A percentile compares a stretch with the other conserved stretches of the same genome.
These are phyloP conservation scores for Rosa chinensis DNA, from an alignment of 306 rosid genomes.

Conservation along the genomic window DNA sequence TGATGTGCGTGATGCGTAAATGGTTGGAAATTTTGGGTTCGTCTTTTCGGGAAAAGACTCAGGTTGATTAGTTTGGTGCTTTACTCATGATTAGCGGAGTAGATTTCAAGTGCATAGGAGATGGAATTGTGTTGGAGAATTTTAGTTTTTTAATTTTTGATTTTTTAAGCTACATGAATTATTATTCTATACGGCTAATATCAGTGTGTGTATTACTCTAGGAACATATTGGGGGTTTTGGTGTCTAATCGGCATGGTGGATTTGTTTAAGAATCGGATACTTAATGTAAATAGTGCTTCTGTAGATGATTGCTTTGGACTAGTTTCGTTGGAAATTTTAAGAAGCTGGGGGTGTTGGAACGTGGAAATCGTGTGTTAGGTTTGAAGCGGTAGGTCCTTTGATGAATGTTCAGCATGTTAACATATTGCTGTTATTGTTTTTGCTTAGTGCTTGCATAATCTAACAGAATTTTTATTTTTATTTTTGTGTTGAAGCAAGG, in stretches of 20 bases:
- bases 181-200: neutral
- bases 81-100: neutral
- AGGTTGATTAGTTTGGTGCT: neutral
- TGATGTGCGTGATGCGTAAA: neutral
- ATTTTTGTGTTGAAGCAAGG: constrained; percentile 34
- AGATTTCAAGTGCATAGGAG: neutral
- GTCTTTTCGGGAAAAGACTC: neutral
- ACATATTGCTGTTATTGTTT: neutral
- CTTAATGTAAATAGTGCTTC: neutral
- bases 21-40: neutral
- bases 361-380: neutral
- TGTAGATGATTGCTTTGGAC: neutral
- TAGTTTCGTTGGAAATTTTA: neutral
- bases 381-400: neutral
- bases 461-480: constrained; percentile 17
- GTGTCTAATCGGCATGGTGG: neutral
- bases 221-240: neutral
- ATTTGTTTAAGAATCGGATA: neutral
- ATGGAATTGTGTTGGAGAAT: neutral
- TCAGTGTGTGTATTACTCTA: neutral
- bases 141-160: neutral
- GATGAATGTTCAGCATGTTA: neutral
- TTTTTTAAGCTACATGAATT: neutral
- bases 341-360: neutral
- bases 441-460: constrained; percentile 1